These are phyloP conservation scores for Ceratobasidium sp. DNA, from an alignment of 1,284 basidiomycete species.

Conservation along the genomic window DNA sequence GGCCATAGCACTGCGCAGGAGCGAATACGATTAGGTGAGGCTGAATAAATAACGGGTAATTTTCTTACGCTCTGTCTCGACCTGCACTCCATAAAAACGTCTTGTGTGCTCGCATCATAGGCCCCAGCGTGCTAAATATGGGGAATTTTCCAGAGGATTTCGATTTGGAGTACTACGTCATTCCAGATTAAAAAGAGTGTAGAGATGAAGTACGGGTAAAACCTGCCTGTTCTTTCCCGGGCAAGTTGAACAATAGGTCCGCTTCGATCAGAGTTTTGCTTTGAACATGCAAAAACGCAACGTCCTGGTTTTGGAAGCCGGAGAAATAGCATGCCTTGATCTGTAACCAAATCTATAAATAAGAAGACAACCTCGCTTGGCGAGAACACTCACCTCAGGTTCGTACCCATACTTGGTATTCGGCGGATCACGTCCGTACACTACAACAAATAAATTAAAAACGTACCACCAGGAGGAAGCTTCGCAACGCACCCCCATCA, in stretches of 20 bases:
- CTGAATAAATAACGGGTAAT: not conserved
- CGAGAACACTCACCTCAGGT: constrained; percentile 69
- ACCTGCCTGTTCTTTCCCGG: constrained; percentile 84
- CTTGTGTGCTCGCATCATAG: constrained; percentile 72
- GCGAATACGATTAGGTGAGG: not conserved
- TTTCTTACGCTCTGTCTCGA: constrained; percentile 74
- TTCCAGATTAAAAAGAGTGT: not conserved
- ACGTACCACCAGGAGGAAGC: not conserved
- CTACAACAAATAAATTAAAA: constrained; percentile 56
- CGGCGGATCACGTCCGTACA: constrained; percentile 73
- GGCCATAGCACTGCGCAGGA: constrained; percentile 73
- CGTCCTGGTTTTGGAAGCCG: constrained; percentile 87
- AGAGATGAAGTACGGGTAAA: not conserved
- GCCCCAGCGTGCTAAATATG: constrained; percentile 66
- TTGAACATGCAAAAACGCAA: constrained; percentile 87
- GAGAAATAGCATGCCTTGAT: constrained; percentile 83
- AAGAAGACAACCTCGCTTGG: no score
- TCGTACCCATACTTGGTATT: constrained; percentile 84
- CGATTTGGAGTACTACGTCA: constrained; percentile 62
- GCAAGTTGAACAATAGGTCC: constrained; percentile 92
- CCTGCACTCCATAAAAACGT: constrained; percentile 66
- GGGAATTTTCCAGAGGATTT: constrained; percentile 65
- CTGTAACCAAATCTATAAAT: constrained; percentile 54
- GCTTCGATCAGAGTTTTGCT: constrained; percentile 87
- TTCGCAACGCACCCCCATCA: constrained; percentile 70